These are phyloP conservation scores for Polymyxa betae DNA, from an alignment of 208 protist species.

Conservation along the genomic window DNA sequence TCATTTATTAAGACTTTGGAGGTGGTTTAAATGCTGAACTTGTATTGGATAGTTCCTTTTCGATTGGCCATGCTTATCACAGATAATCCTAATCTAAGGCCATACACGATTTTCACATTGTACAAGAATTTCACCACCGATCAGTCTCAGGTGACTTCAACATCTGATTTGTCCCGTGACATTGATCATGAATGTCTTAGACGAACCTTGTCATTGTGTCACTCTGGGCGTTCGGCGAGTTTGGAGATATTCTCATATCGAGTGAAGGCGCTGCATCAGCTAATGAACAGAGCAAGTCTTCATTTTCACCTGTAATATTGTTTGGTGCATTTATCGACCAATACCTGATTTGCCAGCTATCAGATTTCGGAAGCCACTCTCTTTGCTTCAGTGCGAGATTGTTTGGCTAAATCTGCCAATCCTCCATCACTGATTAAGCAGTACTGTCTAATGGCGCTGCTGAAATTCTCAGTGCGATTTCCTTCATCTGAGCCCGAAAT, in stretches of 20 bases:
- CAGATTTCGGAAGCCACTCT: neutral
- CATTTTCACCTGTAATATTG: neutral
- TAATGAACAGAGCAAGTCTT: slow-evolving; percentile 14
- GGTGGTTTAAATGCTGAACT: neutral
- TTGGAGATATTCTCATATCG: slow-evolving; percentile 82
- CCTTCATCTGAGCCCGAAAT: neutral
- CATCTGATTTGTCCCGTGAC: neutral
- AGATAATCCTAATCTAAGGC: slow-evolving; percentile 82
- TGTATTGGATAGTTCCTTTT: neutral
- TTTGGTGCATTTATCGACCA: neutral
- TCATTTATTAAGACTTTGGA: neutral
- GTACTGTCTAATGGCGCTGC: slow-evolving; percentile 44
- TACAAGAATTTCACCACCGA: slow-evolving; percentile 77
- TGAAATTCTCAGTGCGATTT: slow-evolving; percentile 46
- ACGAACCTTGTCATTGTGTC: slow-evolving; percentile 85
- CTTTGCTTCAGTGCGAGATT: neutral
- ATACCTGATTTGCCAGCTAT: neutral
- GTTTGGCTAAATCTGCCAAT: neutral
- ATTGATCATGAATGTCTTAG: slow-evolving; percentile 65
- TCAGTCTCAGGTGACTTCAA: neutral
- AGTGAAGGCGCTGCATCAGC: slow-evolving; percentile 54
- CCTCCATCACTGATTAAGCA: slow-evolving; percentile 23
- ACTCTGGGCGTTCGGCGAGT: slow-evolving; percentile 95
- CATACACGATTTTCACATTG: slow-evolving; percentile 81
- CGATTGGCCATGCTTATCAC: slow-evolving; percentile 74